phyloP scores from a whole-genome alignment of 192 early-diverging fungal genomes.

The Funneliformis mosseae region DNA sequence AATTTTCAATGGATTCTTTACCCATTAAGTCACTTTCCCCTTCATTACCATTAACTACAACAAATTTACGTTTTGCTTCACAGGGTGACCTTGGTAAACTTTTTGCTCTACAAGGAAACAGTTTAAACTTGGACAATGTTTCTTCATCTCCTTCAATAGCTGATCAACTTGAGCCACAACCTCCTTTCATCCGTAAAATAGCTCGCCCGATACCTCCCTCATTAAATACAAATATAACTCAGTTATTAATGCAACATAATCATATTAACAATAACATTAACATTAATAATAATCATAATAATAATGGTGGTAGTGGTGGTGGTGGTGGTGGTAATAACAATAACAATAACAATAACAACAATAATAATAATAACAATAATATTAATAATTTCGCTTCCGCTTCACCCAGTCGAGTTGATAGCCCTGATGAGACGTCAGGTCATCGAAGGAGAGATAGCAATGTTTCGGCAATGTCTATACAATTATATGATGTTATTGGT shows the following conservation, averaged over 20 bases:
- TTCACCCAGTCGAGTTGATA: background rate
- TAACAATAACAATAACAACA: background rate
- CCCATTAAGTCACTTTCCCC: no score
- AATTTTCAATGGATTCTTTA: conserved; percentile 1
- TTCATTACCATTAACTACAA: background rate
- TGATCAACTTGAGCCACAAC: background rate
- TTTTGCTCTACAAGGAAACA: conserved; percentile 2
- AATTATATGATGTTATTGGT: conserved; percentile 21
- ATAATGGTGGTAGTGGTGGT: background rate
- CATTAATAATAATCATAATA: background rate
- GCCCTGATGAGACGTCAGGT: conserved; percentile 18
- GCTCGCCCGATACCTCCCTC: conserved; percentile 26
- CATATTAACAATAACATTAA: background rate
- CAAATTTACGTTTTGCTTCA: conserved; percentile 22
- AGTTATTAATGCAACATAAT: conserved; percentile 6
- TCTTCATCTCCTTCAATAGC: background rate
- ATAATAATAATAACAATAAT: background rate
- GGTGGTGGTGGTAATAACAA: background rate
- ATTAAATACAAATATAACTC: conserved; percentile 21
- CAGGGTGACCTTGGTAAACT: conserved; percentile 22
- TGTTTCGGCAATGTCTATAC: conserved; percentile 34
- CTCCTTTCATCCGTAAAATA: conserved; percentile 25
- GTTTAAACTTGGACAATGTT: background rate
- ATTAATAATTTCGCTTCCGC: conserved; percentile 2
- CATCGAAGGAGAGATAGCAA: conserved; percentile 34